These are phyloP conservation scores for Eucalyptus curtisii DNA, from an alignment of 345 rosid species.

Conservation along the genomic window DNA sequence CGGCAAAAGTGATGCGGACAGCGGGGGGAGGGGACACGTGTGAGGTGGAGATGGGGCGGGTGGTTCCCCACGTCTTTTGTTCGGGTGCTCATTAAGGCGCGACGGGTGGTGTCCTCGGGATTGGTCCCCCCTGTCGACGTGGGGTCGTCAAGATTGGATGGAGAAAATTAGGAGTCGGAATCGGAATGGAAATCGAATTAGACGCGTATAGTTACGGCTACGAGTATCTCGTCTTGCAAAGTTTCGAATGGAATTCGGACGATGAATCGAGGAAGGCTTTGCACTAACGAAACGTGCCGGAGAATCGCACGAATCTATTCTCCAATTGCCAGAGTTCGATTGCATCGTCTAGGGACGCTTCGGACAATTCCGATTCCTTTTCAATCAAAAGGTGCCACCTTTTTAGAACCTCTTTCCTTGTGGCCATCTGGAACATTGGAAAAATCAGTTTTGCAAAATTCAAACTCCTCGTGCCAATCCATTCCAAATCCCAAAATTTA, in stretches of 20 bases:
- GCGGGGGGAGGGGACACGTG: background rate
- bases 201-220: fast-evolving
- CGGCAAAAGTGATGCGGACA: background rate
- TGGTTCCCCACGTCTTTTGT: background rate
- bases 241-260: too few species aligned
- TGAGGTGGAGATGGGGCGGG: background rate
- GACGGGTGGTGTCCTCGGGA: background rate
- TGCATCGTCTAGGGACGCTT: too few species aligned
- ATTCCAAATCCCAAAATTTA: background rate
- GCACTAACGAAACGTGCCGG: background rate
- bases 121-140: background rate
- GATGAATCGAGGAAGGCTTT: background rate
- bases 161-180: too few species aligned
- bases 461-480: background rate
- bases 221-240: background rate
- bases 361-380: background rate
- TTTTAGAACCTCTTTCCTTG: background rate
- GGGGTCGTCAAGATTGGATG: background rate
- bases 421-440: background rate
- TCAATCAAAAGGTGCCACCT: background rate
- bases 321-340: fast-evolving
- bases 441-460: background rate
- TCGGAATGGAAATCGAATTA: background rate
- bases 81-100: background rate
- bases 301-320: background rate